Evolutionary conservation across 208 protist species (phyloP).

Genomic region (Acanthamoeba royreba): DNA sequence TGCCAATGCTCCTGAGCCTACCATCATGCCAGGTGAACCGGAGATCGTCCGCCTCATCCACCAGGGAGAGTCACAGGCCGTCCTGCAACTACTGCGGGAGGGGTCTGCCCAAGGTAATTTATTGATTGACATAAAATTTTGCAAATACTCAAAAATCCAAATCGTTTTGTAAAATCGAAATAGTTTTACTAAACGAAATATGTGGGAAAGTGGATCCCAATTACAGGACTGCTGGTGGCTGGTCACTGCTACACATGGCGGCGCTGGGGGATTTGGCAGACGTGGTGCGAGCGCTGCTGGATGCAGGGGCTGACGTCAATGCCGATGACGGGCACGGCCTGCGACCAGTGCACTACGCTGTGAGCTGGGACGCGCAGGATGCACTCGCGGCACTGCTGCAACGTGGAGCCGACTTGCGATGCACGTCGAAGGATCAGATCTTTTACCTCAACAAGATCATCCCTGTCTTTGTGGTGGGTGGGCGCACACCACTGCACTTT

Average conservation of each 20-base stretch:
- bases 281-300: background rate
- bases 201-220: background rate
- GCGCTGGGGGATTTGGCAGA: background rate
- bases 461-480: slow-evolving; percentile 9
- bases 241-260: slow-evolving; percentile 20
- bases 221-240: background rate
- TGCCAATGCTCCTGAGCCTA: background rate
- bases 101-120: no score
- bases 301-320: background rate
- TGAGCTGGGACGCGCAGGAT: background rate
- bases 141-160: no score
- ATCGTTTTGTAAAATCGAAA: no score
- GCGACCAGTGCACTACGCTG: slow-evolving; percentile 8
- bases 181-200: background rate
- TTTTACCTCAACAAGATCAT: slow-evolving; percentile 42
- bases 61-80: background rate
- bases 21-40: background rate
- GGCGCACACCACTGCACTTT: background rate
- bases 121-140: no score
- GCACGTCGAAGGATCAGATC: background rate
- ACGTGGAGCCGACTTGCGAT: background rate
- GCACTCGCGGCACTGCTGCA: background rate
- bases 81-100: background rate
- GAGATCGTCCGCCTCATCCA: background rate
- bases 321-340: background rate